Base-by-base conservation (phyloP, 495 filamentous ascomycete species). In the Podospora australis region DNA sequence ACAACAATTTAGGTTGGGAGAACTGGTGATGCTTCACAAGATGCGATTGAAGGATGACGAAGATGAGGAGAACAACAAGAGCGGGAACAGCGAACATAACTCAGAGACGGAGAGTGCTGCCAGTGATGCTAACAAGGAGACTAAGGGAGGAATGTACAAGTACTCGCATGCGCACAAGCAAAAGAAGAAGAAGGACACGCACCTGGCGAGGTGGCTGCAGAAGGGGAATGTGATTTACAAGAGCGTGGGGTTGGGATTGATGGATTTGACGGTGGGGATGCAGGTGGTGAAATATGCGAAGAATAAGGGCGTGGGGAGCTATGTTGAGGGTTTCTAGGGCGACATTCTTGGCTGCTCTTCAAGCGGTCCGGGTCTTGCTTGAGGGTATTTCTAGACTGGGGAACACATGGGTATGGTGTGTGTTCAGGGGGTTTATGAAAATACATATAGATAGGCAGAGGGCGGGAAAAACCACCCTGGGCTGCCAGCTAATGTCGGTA, bases 181-280 rank as follows among this genome's bases (percentile, higher is more conserved):
- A 53, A 53, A 30, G 66, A 70, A 39, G 64, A 69, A 45, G 46
- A 66, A 61, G 23, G 74, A 83, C 35, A 70, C 79, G 29, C 77
- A 78, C 19, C 57, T 89, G 62, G 69, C 72, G 41, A 73, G 81
- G 17, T 92, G 89, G 87, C 63, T 95, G 49, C 71, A 81, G 46
- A 74, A 67, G 19, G 91, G 91, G 2, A 96, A 94, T 67, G 87
- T 95, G 26, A 81, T 92, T 19, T 92, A 87, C 59, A 91, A 91
- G 71, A 82, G 79, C 56, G 87, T 92, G 7, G 87, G 87, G 1
- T 54, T 90, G 36, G 87, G 85, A 1, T 55, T 90, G 53, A 90
- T 92, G 87, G 87, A 92, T 63, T 64, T 92, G 24, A 75, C 78
- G 11, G 78, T 88, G 23, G 90, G 88, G 10, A 77, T 75, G 44